Base-by-base conservation (phyloP, 169 alveolate genomes). In the Perkinsus olseni region DNA sequence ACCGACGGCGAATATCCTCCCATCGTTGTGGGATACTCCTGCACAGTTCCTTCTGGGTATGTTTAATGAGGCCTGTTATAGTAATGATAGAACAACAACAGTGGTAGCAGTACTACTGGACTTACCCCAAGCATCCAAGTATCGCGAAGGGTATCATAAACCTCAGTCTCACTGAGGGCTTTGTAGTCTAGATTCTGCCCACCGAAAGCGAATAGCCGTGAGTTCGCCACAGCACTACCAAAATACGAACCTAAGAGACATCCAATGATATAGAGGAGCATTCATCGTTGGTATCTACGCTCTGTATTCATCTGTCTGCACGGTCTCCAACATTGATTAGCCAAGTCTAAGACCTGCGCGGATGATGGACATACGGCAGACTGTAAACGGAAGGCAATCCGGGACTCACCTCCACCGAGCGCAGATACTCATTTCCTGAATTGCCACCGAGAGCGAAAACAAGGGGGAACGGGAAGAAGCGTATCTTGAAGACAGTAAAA, bases 121-220 rank as follows among this genome's bases (percentile, higher is more conserved):
- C 17, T 24, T 13, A 8, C 82, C 38, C 94, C 95, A 38, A 95
- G 93, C 93, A 93, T 95, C 99, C 99, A 97, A 17, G 95, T 92
- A 92, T 97, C 98, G 20, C 98, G 94, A 74, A 97, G 95, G 31
- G 98, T 93, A 94, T 97, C 99, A 95, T 97, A 97, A 90, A 97
- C 97, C 96, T 97, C 99, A 31, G 97, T 96, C 92, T 97, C 99
- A 93, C 98, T 97, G 39, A 97, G 95, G n/a, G 99, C 99, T 95
- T 95, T 97, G 96, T 97, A 97, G 95, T 97, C 98, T 93, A 97
- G 94, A 93, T 97, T 97, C 95, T 97, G 98, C 6, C 99, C 99
- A 4, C 99, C 99, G 91, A 94, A 97, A n/a, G 96, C 97, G 93
- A 96, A 97, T 92, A 97, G 91, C 40, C 96, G 96, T 62, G 82